Percentiles rank a stretch among this genome's conserved stretches.
Conservation (phyloP, 371 early-diverging fungal species). For the Quaeritorhiza haematococci region DNA sequence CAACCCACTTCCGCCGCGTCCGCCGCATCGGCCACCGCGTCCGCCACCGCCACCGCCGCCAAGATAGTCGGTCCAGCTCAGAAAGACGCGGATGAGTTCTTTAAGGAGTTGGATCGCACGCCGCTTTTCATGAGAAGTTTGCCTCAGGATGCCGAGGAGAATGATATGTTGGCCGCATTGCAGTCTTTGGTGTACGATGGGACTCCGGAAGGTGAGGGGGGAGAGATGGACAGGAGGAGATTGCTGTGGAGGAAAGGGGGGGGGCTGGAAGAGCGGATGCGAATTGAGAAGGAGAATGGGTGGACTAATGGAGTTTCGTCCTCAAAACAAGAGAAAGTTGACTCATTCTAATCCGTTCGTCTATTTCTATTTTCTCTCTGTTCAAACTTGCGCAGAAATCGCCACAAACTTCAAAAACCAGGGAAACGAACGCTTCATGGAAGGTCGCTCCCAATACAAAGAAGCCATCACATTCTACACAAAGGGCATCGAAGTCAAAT, state of each 20-base stretch:
- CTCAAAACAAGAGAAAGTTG: neutral
- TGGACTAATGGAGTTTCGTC: too few relatives aligned
- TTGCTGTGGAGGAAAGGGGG: too few relatives aligned
- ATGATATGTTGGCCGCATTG: conserved; percentile 74
- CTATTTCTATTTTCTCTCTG: neutral
- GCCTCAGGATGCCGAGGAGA: conserved; percentile 69
- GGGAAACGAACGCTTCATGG: conserved; percentile 88
- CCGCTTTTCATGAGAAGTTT: conserved; percentile 90
- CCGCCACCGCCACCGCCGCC: too few relatives aligned
- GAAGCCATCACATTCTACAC: conserved; percentile 86
- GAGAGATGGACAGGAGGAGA: too few relatives aligned
- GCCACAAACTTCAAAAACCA: conserved; percentile 92
- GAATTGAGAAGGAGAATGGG: too few relatives aligned
- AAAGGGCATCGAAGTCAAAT: conserved; percentile 76
- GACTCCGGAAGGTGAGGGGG: conserved; percentile 82
- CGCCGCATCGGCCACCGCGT: too few relatives aligned
- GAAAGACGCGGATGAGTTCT: conserved; percentile 46
- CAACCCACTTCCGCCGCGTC: too few relatives aligned
- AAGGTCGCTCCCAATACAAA: conserved; percentile 56
- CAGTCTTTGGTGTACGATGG: conserved; percentile 89
- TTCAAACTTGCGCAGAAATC: conserved; percentile 55
- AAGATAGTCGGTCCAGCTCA: too few relatives aligned
- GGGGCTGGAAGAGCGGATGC: too few relatives aligned
- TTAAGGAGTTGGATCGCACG: conserved; percentile 52
- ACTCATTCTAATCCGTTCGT: neutral